Base-by-base conservation (phyloP, 345 rosid genomes). In the Limnanthes douglasii region DNA sequence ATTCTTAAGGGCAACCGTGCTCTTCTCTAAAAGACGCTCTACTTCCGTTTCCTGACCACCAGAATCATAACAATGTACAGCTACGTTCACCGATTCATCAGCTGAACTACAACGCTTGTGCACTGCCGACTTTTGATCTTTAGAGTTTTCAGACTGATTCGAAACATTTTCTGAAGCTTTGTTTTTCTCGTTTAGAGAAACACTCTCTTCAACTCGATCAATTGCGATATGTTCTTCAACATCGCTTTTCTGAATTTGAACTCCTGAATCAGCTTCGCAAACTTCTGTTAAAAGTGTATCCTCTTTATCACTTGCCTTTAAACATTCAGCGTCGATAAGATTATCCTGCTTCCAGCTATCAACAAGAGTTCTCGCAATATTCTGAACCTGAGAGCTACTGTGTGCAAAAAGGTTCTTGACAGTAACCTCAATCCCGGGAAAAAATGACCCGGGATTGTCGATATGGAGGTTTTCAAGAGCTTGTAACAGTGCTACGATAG, bases 381-480 rank as follows among this genome's bases (percentile, higher is more conserved):
- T 88, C 68, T 60, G 86, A 60, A 84, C 62, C 42, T 43, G 70
- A 31, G 59, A 61, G 56, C 69, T 68, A 41, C 45, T 51, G 54
- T 80, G 93, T 49, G 61, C 66, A 50, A 75, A 69, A 55, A 90
- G 88, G 43, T 50, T 63, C 65, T 63, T 52, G 41, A 90, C 66
- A 11, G 88, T 65, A 47, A 35, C 61, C 69, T 67, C 70, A 56
- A 84, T 58, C 48, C 86, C 96, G 7, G 94, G 75, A 64, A 94
- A 69, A 57, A 75, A 18, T 3, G 79, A 70, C 51, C 50, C 70
- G 21, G 72, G 70, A 35, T 60, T 48, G 52, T 77, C 81, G 50
- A 81, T 57, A 51, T 64, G 66, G 62, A 90, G 54, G 53, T 75
- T 84, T 52, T 65, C 78, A 47, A 84, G 53, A 18, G 98, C 94